Evolutionary conservation across 805 yeast genomes (phyloP).

Genomic region (Yamadazyma insecticola): DNA sequence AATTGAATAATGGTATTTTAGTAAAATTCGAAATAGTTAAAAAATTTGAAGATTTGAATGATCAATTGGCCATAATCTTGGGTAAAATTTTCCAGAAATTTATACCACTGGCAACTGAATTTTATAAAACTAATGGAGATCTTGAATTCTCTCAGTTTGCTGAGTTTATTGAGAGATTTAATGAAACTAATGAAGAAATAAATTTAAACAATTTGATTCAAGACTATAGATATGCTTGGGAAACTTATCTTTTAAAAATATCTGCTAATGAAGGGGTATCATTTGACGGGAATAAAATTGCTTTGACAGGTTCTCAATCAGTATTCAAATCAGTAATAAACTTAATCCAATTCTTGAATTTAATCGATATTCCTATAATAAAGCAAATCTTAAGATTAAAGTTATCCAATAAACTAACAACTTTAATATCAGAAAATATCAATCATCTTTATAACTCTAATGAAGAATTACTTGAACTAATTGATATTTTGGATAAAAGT

Average conservation of each 20-base stretch:
- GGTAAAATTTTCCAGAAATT: conserved; percentile 13
- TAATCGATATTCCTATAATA: conserved; percentile 16
- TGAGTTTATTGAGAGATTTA: conserved; percentile 6
- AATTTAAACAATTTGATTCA: conserved; percentile 7
- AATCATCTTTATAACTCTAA: conserved; percentile 15
- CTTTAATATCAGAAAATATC: conserved; percentile 27
- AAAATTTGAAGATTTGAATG: conserved; percentile 7
- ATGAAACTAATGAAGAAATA: conserved; percentile 5
- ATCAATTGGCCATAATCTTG: conserved; percentile 10
- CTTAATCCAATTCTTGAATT: conserved; percentile 28
- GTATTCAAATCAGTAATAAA: conserved; percentile 20
- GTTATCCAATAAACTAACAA: conserved; percentile 24
- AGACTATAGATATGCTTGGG: conserved; percentile 11
- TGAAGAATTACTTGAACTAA: conserved; percentile 13
- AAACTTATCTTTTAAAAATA: conserved; percentile 2
- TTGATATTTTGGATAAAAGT: conserved; percentile 8
- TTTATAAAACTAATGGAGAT: conserved; percentile 7
- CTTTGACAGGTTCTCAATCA: too few species aligned
- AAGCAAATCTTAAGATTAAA: conserved; percentile 19
- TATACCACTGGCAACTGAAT: conserved; percentile 16
- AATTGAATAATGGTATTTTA: conserved; percentile 10
- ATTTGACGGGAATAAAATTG: conserved; percentile 2
- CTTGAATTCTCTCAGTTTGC: conserved; percentile 9
- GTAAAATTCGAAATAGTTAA: conserved; percentile 11
- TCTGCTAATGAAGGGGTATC: conserved; percentile 1